phyloP scores from a whole-genome alignment of 2,329 filamentous ascomycete genomes.

The Alternaria sp. region DNA sequence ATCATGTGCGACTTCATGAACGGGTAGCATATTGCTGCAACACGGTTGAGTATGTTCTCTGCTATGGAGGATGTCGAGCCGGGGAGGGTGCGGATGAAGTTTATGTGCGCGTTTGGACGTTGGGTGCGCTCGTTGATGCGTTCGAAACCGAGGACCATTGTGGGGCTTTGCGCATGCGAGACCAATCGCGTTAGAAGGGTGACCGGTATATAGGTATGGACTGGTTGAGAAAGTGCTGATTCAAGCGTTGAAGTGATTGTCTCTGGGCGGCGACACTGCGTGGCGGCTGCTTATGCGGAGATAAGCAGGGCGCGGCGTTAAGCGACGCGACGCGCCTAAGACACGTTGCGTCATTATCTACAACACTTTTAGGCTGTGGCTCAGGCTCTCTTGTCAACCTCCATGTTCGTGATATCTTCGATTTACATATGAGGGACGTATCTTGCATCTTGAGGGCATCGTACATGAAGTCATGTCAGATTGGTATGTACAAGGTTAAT shows the following conservation, averaged over 20 bases:
- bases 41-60: slow-evolving; percentile 47
- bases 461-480: not conserved
- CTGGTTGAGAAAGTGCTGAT: not conserved
- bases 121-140: slow-evolving; percentile 78
- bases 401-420: not conserved
- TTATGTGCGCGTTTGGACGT: slow-evolving; percentile 78
- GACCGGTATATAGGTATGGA: not conserved
- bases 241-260: not conserved
- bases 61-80: slow-evolving; percentile 57
- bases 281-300: slow-evolving; percentile 6
- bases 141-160: slow-evolving; percentile 80
- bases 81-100: slow-evolving; percentile 83
- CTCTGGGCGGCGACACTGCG: not conserved
- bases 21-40: slow-evolving; percentile 75
- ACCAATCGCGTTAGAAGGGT: not conserved
- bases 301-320: slow-evolving; percentile 12
- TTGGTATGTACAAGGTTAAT: not conserved
- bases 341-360: slow-evolving; percentile 4
- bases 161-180: slow-evolving; percentile 12
- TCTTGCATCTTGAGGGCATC: not conserved
- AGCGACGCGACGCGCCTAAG: slow-evolving; percentile 4
- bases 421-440: not conserved
- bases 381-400: not conserved
- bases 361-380: not conserved
- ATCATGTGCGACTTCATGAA: slow-evolving; percentile 59